phyloP scores from a whole-genome alignment of 257 asterid species.

The Perilla frutescens region DNA sequence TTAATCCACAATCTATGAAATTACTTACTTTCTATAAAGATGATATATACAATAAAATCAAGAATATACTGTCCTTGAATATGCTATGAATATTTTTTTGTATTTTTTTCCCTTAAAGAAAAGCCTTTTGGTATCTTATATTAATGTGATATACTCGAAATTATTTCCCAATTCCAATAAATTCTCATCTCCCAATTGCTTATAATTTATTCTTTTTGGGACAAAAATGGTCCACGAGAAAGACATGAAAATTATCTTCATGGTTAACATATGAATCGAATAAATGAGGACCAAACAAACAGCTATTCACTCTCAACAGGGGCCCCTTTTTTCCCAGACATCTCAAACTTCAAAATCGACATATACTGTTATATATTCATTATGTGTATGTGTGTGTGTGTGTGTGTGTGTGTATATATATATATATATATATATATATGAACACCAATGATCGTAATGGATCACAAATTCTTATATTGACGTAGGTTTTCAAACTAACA shows the following conservation, averaged over 20 bases:
- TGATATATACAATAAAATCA: conserved; percentile 32
- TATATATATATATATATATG: no score
- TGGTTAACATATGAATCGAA: conserved; percentile 29
- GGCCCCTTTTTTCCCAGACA: not conserved
- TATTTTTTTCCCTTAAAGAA: conserved; percentile 9
- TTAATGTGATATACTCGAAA: no score
- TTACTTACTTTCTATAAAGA: conserved; percentile 45
- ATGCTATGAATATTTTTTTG: not conserved
- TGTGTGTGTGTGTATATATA: no score
- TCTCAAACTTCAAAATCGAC: not conserved
- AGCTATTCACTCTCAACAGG: not conserved
- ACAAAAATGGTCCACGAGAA: conserved; percentile 32
- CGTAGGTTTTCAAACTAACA: no score
- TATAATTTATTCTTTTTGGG: conserved; percentile 9
- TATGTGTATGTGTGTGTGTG: no score
- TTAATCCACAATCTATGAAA: conserved; percentile 37
- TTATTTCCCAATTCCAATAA: conserved; percentile 28
- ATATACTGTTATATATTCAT: not conserved
- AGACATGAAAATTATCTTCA: conserved; percentile 24
- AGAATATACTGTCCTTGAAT: conserved; percentile 43
- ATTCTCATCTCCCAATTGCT: conserved; percentile 4
- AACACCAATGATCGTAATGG: no score
- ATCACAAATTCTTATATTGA: no score
- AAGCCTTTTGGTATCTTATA: conserved; percentile 41
- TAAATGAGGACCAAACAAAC: conserved; percentile 27